Evolutionary conservation across 345 rosid genomes (phyloP).

Genomic region (Hibiscus mutabilis): DNA sequence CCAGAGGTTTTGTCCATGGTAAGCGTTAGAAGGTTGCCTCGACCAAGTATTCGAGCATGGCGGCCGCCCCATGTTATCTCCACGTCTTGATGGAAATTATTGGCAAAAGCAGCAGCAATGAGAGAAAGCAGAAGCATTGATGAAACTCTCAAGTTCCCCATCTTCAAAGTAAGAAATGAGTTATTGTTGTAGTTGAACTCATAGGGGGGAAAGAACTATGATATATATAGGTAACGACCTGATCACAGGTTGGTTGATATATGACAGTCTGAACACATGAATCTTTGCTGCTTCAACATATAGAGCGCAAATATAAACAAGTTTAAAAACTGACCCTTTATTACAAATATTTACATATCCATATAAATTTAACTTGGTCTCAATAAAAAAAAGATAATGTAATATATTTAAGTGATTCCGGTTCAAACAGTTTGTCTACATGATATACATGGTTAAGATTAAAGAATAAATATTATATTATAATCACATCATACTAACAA

Average conservation of each 20-base stretch:
- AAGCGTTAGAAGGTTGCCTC: conserved; percentile 35
- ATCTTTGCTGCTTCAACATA: neutral
- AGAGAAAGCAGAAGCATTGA: conserved; percentile 4
- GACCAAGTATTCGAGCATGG: conserved; percentile 27
- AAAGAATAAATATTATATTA: too few species aligned
- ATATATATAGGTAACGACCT: neutral
- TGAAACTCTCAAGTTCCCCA: conserved; percentile 5
- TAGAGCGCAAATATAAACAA: too few species aligned
- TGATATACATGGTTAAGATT: too few species aligned
- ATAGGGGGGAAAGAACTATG: too few species aligned
- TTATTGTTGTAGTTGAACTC: neutral
- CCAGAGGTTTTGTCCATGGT: conserved; percentile 33
- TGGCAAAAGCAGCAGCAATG: conserved; percentile 13
- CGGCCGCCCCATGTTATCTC: conserved; percentile 44
- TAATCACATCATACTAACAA: too few species aligned
- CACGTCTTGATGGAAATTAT: conserved; percentile 28
- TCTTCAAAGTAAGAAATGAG: neutral
- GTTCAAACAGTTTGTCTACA: too few species aligned
- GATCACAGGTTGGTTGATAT: conserved; percentile 1
- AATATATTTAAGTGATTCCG: too few species aligned
- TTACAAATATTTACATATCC: too few species aligned
- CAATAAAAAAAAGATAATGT: too few species aligned
- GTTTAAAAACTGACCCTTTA: too few species aligned
- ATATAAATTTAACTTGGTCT: too few species aligned
- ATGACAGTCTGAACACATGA: neutral